Evolutionary conservation across 441 rosid genomes (phyloP).

Genomic region (Isatis lusitanica): DNA sequence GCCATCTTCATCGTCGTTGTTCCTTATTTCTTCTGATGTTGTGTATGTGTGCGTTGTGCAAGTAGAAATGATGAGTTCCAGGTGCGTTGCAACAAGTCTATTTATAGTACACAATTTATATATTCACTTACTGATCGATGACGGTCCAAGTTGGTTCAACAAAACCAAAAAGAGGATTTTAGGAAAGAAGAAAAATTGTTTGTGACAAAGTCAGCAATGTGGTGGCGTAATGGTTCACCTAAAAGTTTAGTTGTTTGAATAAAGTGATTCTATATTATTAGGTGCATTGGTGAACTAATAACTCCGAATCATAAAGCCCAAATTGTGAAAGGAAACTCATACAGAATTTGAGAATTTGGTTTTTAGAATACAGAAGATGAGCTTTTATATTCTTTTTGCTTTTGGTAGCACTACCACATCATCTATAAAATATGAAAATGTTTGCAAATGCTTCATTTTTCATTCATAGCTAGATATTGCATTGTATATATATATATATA

Average conservation of each 20-base stretch:
- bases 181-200: background rate
- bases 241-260: background rate
- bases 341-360: background rate
- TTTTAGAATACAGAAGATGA: background rate
- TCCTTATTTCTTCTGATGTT: background rate
- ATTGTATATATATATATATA: background rate
- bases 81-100: background rate
- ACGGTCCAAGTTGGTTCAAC: conserved; percentile 30
- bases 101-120: background rate
- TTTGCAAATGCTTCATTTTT: background rate
- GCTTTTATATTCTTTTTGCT: background rate
- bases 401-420: too few species aligned
- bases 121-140: background rate
- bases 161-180: background rate
- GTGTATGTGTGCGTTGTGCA: background rate
- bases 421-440: background rate
- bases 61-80: background rate
- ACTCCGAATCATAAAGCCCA: background rate
- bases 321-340: too few species aligned
- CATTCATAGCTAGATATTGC: background rate
- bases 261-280: background rate
- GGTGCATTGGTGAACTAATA: background rate
- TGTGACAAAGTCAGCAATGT: conserved; percentile 23
- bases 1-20: conserved; percentile 29
- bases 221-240: conserved; percentile 35